Percentiles rank a stretch among this genome's conserved stretches.
Conservation (phyloP, 257 asterid genomes). For the Jacaranda copaia region DNA sequence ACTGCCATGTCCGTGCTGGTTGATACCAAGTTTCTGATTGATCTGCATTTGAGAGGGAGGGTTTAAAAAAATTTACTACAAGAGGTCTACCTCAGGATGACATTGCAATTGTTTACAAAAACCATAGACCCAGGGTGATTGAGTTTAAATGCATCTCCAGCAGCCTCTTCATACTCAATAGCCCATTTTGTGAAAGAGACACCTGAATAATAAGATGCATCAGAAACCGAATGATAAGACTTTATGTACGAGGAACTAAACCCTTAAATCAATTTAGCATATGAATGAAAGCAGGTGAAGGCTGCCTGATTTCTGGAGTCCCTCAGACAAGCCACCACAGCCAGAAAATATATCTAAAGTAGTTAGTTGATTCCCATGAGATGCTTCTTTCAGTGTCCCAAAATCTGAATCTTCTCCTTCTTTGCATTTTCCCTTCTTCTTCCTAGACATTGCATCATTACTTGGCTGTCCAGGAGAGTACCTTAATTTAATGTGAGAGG, state of each 20-base stretch:
- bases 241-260: constrained; percentile 26
- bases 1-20: constrained; percentile 22
- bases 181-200: constrained; percentile 87
- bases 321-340: constrained; percentile 97
- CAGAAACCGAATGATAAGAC: constrained; percentile 25
- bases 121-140: constrained; percentile 84
- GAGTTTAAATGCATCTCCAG: constrained; percentile 92
- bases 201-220: constrained; percentile 54
- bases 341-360: constrained; percentile 97
- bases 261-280: constrained; percentile 11
- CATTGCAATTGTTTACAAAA: constrained; percentile 86
- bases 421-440: constrained; percentile 80
- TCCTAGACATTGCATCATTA: constrained; percentile 52
- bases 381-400: constrained; percentile 43
- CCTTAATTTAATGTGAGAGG: constrained; percentile 63
- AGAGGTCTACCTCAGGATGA: constrained; percentile 72
- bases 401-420: constrained; percentile 70
- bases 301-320: constrained; percentile 77
- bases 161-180: constrained; percentile 91
- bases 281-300: constrained; percentile 32
- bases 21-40: constrained; percentile 14
- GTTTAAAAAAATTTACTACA: neutral
- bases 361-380: constrained; percentile 53
- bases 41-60: constrained; percentile 16
- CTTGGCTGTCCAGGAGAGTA: constrained; percentile 56